Evolutionary conservation across 805 yeast genomes (phyloP).

Genomic region (Starmera dryadoides): DNA sequence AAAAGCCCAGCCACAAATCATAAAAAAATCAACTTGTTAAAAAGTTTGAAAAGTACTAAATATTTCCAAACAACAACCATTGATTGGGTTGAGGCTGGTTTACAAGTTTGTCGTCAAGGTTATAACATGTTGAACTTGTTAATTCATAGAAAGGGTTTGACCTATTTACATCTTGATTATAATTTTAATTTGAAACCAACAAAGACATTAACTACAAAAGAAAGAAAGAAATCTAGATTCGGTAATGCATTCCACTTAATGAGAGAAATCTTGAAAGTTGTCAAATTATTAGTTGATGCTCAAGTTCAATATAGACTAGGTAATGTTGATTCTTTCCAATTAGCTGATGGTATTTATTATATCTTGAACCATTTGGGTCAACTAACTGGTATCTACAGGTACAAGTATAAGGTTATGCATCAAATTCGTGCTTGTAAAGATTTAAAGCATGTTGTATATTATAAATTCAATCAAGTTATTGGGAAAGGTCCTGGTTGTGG

Average conservation of each 20-base stretch:
- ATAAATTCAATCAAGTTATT: slow-evolving; percentile 73
- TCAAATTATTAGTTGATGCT: slow-evolving; percentile 83
- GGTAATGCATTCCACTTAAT: slow-evolving; percentile 94
- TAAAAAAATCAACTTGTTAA: slow-evolving; percentile 52
- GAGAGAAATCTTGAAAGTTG: slow-evolving; percentile 79
- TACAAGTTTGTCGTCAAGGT: slow-evolving; percentile 90
- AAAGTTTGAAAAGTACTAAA: slow-evolving; percentile 67
- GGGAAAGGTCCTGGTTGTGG: slow-evolving; percentile 99
- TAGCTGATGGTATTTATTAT: slow-evolving; percentile 92
- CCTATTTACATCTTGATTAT: slow-evolving; percentile 89
- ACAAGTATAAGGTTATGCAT: slow-evolving; percentile 97
- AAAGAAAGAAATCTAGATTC: slow-evolving; percentile 89
- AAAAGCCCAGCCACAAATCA: slow-evolving; percentile 33
- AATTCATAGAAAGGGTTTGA: slow-evolving; percentile 85
- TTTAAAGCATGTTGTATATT: slow-evolving; percentile 84
- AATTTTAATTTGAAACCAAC: slow-evolving; percentile 95
- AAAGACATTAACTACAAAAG: slow-evolving; percentile 92
- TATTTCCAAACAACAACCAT: slow-evolving; percentile 86
- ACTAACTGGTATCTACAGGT: slow-evolving; percentile 91
- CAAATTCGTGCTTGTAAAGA: slow-evolving; percentile 96
- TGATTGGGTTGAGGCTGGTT: slow-evolving; percentile 98
- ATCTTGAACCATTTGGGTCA: slow-evolving; percentile 91
- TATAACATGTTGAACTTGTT: slow-evolving; percentile 85
- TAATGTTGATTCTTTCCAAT: slow-evolving; percentile 83
- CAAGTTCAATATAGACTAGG: slow-evolving; percentile 91